Conservation (phyloP, 305 asterid species). For the Solanum aculeatissimum region DNA sequence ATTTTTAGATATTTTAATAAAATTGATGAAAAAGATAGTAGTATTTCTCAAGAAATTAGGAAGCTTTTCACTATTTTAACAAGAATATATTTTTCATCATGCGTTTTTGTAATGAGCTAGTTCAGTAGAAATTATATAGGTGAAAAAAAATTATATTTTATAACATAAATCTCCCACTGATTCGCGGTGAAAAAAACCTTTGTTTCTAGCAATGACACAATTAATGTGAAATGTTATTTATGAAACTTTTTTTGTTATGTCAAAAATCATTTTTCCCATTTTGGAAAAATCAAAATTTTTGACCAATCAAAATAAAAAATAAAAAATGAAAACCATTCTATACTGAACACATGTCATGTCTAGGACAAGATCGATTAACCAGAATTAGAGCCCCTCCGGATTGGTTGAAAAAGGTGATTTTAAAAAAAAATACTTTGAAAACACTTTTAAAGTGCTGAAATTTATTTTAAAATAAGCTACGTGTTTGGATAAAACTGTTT, state of each 20-base stretch:
- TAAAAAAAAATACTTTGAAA: no score
- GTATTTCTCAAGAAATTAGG: no score
- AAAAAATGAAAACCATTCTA: not conserved
- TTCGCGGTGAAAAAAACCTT: not conserved
- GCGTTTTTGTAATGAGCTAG: fast-evolving
- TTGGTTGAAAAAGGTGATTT: no score
- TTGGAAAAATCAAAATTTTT: not conserved
- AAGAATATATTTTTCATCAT: not conserved
- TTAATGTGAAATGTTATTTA: not conserved
- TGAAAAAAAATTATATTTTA: not conserved
- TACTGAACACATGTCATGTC: not conserved
- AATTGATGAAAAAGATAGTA: no score
- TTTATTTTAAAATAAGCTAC: no score
- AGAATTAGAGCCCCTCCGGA: no score
- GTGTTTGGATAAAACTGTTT: no score
- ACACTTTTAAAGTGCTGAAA: no score
- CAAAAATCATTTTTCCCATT: not conserved
- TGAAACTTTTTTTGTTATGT: not conserved
- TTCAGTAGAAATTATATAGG: not conserved
- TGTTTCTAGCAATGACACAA: not conserved
- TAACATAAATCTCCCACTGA: fast-evolving
- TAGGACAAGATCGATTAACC: not conserved
- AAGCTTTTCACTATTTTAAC: not conserved
- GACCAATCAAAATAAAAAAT: not conserved
- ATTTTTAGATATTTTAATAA: no score